Base-by-base conservation (phyloP, 352 stramenopile species). In the Phytophthora pinifolia region DNA sequence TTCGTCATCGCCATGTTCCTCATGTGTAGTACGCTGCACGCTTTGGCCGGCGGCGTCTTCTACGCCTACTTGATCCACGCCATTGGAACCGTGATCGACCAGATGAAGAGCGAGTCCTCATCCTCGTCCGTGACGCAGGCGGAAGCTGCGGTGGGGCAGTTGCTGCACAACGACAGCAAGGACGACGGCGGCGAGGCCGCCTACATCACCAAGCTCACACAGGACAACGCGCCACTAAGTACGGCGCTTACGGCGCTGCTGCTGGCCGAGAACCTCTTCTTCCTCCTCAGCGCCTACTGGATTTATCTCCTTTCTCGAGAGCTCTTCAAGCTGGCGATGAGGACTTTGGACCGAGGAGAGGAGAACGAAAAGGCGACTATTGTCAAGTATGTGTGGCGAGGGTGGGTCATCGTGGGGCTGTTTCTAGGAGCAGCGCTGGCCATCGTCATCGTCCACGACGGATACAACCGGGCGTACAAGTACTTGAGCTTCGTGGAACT, bases 1-100 rank as follows among this genome's bases (percentile, higher is more conserved):
- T 88, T 88, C 53, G 78, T 88, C 33, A 85, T 84, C 42, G 67
- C 61, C 36, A 76, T 70, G 46, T 86, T 88, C 49, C 57, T 88
- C 10, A 34, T 83, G n/a, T 82, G 65, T 45, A 83, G 61, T 22
- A 71, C 70, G 17, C 30, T 86, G 31, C 72, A 86, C 47, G 71
- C 78, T 17, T 44, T 88, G 4, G 54, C 70, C 0, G 78, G 71
- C 18, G 74, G 69, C 13, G 44, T 79, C 10, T 86, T 88, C 42
- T 86, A 88, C 65, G 59, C 67, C 29, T 80, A 67, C 45, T 62
- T 88, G n/a, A 75, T 83, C 37, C 42, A 59, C 38, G 63, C 63
- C 12, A 65, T 85, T 32, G 17, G 46, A 12, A 38, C 22, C 5
- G 41, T 52, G 4, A 30, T 76, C 15, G 41, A 70, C 31, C 32